phyloP scores from a whole-genome alignment of 176 grass and related monocot species.

The Typha latifolia region DNA sequence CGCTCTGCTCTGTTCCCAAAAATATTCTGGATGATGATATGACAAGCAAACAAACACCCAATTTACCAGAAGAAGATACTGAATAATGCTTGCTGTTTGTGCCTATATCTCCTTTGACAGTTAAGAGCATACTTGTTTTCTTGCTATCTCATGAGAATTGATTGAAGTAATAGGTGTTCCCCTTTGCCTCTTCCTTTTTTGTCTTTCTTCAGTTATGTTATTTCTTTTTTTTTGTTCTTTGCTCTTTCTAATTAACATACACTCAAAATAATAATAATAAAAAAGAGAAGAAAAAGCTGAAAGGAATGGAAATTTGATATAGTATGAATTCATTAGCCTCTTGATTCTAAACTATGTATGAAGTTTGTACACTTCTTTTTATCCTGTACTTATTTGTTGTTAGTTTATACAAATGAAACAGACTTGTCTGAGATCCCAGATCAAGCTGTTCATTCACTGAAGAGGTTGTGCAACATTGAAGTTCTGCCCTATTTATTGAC shows the following conservation, averaged over 20 bases:
- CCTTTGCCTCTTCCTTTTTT: too few relatives aligned
- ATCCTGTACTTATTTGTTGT: background rate
- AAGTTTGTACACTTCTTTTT: background rate
- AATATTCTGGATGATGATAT: background rate
- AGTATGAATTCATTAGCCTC: background rate
- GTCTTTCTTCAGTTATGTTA: too few relatives aligned
- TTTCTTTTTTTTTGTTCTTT: too few relatives aligned
- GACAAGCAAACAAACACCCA: background rate
- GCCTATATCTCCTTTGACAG: too few relatives aligned
- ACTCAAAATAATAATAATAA: background rate
- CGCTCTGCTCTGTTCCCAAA: background rate
- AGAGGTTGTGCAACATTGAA: conserved; percentile 63
- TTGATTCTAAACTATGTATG: background rate
- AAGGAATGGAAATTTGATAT: background rate
- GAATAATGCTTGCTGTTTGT: too few relatives aligned
- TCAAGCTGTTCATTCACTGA: conserved; percentile 44
- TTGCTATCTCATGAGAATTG: too few relatives aligned
- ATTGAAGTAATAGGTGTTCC: too few relatives aligned
- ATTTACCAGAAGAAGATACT: background rate
- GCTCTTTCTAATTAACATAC: too few relatives aligned
- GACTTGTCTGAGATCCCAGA: conserved; percentile 72
- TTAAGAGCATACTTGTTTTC: too few relatives aligned
- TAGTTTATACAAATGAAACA: conserved; percentile 28
- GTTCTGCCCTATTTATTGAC: conserved; percentile 58
- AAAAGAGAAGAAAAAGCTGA: background rate